phyloP scores from a whole-genome alignment of 495 filamentous ascomycete species.

The Xylona heveae region DNA sequence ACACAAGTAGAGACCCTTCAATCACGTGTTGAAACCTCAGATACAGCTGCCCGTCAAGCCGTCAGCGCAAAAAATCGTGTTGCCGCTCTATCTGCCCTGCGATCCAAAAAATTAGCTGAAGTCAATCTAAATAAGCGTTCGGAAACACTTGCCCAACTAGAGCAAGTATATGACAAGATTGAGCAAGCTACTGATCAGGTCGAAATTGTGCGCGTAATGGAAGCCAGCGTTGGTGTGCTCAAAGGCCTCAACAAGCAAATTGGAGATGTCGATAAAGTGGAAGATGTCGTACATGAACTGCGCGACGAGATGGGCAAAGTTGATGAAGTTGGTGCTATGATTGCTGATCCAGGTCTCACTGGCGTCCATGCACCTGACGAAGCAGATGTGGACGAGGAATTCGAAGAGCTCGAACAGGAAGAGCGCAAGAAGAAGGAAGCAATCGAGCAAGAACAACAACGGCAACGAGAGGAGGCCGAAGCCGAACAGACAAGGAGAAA shows the following conservation, averaged over 20 bases:
- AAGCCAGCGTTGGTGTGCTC: conserved; percentile 49
- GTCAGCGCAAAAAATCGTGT: conserved; percentile 48
- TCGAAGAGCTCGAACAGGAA: conserved; percentile 49
- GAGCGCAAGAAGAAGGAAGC: conserved; percentile 30
- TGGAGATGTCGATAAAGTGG: conserved; percentile 57
- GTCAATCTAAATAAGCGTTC: conserved; percentile 43
- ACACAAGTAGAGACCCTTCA: conserved; percentile 41
- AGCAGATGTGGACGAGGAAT: conserved; percentile 69
- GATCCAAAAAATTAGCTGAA: conserved; percentile 62
- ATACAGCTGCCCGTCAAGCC: conserved; percentile 38
- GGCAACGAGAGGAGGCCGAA: conserved; percentile 22
- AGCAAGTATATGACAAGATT: conserved; percentile 59
- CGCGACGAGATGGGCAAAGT: conserved; percentile 61
- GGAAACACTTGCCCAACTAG: conserved; percentile 54
- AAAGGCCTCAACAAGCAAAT: conserved; percentile 49
- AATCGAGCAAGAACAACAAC: too few relatives aligned
- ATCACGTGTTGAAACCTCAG: conserved; percentile 25
- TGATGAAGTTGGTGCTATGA: conserved; percentile 60
- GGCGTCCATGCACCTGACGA: conserved; percentile 45
- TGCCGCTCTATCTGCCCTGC: conserved; percentile 54
- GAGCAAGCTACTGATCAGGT: conserved; percentile 72
- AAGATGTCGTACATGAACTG: conserved; percentile 49
- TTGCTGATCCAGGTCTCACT: conserved; percentile 33
- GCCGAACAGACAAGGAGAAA: conserved; percentile 15
- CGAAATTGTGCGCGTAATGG: conserved; percentile 60